Evolutionary conservation across 345 rosid species (phyloP).

Genomic region (Cardamine resedifolia): DNA sequence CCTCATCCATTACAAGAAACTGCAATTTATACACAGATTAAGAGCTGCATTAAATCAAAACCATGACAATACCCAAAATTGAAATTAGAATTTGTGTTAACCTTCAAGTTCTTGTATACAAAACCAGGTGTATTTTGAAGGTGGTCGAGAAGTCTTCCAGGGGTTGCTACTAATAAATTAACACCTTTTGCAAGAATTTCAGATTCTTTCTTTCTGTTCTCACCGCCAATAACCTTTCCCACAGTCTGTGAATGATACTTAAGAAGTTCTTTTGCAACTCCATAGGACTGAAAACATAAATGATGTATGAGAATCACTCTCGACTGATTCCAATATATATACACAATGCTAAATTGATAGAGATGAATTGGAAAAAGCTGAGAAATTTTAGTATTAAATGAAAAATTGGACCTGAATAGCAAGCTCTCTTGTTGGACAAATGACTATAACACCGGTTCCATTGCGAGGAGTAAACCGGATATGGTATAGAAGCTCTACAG

Average conservation of each 20-base stretch:
- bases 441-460: conserved; percentile 82
- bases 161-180: conserved; percentile 93
- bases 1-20: conserved; percentile 95
- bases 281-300: conserved; percentile 60
- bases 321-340: neutral
- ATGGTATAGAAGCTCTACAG: conserved; percentile 72
- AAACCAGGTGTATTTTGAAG: conserved; percentile 90
- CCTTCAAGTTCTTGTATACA: conserved; percentile 84
- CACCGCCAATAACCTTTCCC: conserved; percentile 86
- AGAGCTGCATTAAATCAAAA: neutral
- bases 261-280: conserved; percentile 88
- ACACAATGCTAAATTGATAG: neutral
- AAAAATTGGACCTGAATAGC: conserved; percentile 78
- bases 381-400: neutral
- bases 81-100: conserved; percentile 13
- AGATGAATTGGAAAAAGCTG: neutral
- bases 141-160: conserved; percentile 95
- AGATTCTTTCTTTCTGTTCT: conserved; percentile 77
- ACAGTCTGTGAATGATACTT: conserved; percentile 89
- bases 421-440: conserved; percentile 97
- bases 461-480: conserved; percentile 70
- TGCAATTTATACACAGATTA: conserved; percentile 36
- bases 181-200: conserved; percentile 85
- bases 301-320: neutral
- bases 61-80: neutral